Evolutionary conservation across 164 flowering plant genomes (phyloP).

Genomic region (Annona squamosa): DNA sequence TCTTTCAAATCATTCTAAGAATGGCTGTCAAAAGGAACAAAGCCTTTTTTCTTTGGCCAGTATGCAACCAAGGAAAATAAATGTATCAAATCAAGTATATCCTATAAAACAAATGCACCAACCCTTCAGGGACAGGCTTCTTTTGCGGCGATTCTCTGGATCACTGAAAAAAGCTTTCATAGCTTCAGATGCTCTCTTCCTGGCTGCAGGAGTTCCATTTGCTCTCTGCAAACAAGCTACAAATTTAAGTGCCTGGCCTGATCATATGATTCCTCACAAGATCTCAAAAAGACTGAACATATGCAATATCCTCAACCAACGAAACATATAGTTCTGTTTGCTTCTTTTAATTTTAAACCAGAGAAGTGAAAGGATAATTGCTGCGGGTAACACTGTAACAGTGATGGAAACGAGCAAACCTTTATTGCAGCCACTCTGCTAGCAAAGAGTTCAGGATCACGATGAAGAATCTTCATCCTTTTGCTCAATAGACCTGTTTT

Average conservation of each 20-base stretch:
- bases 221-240: constrained; percentile 45
- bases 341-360: too few relatives aligned
- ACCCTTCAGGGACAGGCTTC: constrained; percentile 93
- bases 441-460: constrained; percentile 80
- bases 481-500: constrained; percentile 90
- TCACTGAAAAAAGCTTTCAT: constrained; percentile 66
- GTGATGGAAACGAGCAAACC: constrained; percentile 31
- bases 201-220: constrained; percentile 79
- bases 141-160: constrained; percentile 80
- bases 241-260: too few relatives aligned
- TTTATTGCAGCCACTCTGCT: constrained; percentile 94
- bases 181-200: constrained; percentile 75
- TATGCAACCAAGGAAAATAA: not conserved
- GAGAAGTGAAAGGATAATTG: not conserved
- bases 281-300: too few relatives aligned
- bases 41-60: not conserved
- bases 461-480: constrained; percentile 86
- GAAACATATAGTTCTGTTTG: too few relatives aligned
- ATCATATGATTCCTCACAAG: too few relatives aligned
- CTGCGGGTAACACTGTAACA: not conserved
- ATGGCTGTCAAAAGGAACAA: not conserved
- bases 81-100: constrained; percentile 1
- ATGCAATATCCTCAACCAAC: too few relatives aligned
- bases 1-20: not conserved
- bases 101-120: not conserved